Base-by-base conservation (phyloP, 495 filamentous ascomycete genomes). In the Durotheca rogersii region DNA sequence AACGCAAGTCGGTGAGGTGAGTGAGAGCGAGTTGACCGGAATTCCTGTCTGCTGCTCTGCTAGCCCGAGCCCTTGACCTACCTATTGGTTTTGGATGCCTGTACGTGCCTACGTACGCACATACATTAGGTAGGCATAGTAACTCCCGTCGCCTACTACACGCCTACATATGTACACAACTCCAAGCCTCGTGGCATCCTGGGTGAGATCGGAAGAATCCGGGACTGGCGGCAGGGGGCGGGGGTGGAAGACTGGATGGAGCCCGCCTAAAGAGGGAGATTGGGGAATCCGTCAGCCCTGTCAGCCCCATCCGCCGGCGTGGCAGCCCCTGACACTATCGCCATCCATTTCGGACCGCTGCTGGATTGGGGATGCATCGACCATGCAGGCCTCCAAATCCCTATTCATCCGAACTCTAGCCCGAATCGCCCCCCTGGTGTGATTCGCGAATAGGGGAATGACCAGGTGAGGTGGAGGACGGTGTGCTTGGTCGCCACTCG, bases 161-260 rank as follows among this genome's bases (percentile, higher is more conserved):
- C n/a, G n/a, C n/a, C n/a, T n/a, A n/a, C n/a, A n/a, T n/a, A n/a
- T n/a, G n/a, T n/a, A n/a, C n/a, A n/a, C n/a, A n/a, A n/a, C n/a
- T n/a, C 18, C 39, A 52, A 48, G 32, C 56, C 56, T 59, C 56
- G 50, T 59, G 56, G 56, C 36, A 53, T 59, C 9, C 49, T 47
- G n/a, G n/a, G n/a, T 35, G 3, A 53, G 56, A 59, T 59, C 56
- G 56, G 56, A 53, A 59, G 56, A 59, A 59, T 54, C 56, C 56
- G 56, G 56, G 56, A 46, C 4, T 25, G 12, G 19, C 37, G 44
- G 33, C 44, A 47, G 25, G 51, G 49, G 32, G 43, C 40, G 23
- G 37, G 33, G 37, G 33, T 19, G 35, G 45, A 56, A 56, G 32
- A 31, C 44, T 3, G n/a, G 23, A 35, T 48, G 43, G 44, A 43